Evolutionary conservation across 805 yeast species (phyloP), one percentile per base, ranked within the genome.

Genomic region (Candida corydali): DNA sequence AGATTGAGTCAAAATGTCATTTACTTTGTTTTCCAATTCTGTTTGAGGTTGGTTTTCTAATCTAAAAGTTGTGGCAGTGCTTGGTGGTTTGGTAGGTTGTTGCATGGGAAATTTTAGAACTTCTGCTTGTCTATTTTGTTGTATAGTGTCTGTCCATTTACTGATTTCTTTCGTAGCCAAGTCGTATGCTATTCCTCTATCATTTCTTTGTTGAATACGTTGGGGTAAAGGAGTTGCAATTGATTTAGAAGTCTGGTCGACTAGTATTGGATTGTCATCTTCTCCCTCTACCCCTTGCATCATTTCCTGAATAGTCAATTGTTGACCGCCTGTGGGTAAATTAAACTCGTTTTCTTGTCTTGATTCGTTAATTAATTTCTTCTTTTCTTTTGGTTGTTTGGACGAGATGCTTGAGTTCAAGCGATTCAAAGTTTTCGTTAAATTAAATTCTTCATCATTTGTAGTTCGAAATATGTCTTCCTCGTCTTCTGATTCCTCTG

Each of bases 101-200:
- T 75, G 72, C 50, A 82, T 54, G 12, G 96, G 93, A 57, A 91
- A 91, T 37, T 76, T 72, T 34, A 93, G 62, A 39, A 84, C 88
- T 51, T 89, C 97, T 1, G 96, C 93, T 42, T 79, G 77, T 48
- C 95, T 77, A 49, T 86, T 84, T 39, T 76, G 74, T 43, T 78
- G 78, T 17, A 93, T 86, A 1, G 82, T 76, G 34, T 88, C 96
- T 37, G 80, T 76, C 98, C 98, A 93, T 59, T 82, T 84, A 41
- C 78, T 72, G 5, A 91, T 85, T 54, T 93, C 95, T 29, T 82
- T 83, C 47, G 82, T 87, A 30, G 96, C 79, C 23, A 93, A 75
- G 39, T 86, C 94, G 56, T 85, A 89, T 0, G 98, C 98, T 2
- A 91, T 97, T 39, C 70, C 73, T 54, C 98, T 75, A 49, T 89